These are phyloP conservation scores for Phytophthora pinifolia DNA, from an alignment of 352 stramenopile species.

Conservation along the genomic window DNA sequence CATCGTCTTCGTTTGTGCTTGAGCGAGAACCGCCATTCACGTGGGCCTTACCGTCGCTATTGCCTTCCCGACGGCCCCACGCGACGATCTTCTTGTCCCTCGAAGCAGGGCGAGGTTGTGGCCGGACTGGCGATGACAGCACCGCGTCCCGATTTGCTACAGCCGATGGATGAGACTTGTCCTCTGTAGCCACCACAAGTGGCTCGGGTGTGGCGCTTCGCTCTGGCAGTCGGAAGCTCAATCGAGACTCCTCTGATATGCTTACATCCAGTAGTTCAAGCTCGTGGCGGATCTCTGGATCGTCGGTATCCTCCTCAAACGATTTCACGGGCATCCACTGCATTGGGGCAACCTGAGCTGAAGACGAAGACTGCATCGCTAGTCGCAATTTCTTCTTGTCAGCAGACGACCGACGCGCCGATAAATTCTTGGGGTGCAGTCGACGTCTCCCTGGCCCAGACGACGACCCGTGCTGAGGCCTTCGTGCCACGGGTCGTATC, in stretches of 20 bases:
- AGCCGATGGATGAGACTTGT: conserved; percentile 20
- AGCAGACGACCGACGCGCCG: conserved; percentile 36
- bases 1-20: conserved; percentile 20
- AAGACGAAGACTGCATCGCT: conserved; percentile 4
- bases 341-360: conserved; percentile 18
- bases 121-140: conserved; percentile 5
- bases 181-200: conserved; percentile 28
- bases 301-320: conserved; percentile 33
- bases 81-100: conserved; percentile 12
- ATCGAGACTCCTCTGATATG: conserved; percentile 47
- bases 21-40: conserved; percentile 7
- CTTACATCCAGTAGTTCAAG: conserved; percentile 51
- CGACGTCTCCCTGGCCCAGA: conserved; percentile 33
- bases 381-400: conserved; percentile 32
- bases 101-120: conserved; percentile 8
- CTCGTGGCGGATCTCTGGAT: conserved; percentile 38
- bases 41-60: conserved; percentile 2
- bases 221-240: conserved; percentile 55
- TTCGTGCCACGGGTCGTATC: conserved; percentile 34
- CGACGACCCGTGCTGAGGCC: conserved; percentile 33
- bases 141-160: conserved; percentile 12
- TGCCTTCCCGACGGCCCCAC: conserved; percentile 15
- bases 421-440: conserved; percentile 44
- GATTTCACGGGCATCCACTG: conserved; percentile 52
- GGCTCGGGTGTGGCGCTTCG: conserved; percentile 61